phyloP scores from a whole-genome alignment of 305 asterid species.

The Euphrasia arctica region DNA sequence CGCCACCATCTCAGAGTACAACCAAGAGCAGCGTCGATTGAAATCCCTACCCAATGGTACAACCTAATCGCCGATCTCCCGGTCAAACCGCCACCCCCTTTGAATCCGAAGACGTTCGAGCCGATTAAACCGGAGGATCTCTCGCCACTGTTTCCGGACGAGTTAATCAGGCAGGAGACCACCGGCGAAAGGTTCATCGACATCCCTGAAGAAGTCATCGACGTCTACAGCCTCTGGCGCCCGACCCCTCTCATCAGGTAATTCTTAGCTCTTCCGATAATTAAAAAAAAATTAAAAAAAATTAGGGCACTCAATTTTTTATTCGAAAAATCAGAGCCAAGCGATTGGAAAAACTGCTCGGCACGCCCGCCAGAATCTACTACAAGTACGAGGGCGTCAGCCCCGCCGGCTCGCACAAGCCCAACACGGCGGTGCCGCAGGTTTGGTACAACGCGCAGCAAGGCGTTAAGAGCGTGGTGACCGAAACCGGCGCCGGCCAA shows the following conservation, averaged over 20 bases:
- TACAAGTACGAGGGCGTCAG: constrained; percentile 94
- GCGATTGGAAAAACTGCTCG: constrained; percentile 83
- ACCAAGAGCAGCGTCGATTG: constrained; percentile 29
- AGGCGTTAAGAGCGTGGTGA: constrained; percentile 72
- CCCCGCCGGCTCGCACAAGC: constrained; percentile 95
- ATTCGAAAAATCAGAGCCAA: constrained; percentile 53
- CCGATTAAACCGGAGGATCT: constrained; percentile 76
- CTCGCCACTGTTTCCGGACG: constrained; percentile 74
- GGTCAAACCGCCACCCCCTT: constrained; percentile 72
- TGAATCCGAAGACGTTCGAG: constrained; percentile 71
- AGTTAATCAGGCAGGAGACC: constrained; percentile 70
- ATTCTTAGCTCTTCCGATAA: not conserved
- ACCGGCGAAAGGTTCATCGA: constrained; percentile 56
- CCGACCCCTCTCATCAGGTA: constrained; percentile 94
- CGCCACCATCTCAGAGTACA: constrained; percentile 29
- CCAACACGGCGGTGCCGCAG: constrained; percentile 94
- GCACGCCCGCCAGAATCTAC: constrained; percentile 87
- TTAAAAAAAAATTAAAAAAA: not conserved
- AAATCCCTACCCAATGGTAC: constrained; percentile 79
- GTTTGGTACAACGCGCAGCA: constrained; percentile 82
- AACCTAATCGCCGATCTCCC: constrained; percentile 78
- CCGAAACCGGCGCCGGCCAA: constrained; percentile 98
- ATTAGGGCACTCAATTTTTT: not conserved
- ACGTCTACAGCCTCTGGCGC: constrained; percentile 85
- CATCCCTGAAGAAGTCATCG: constrained; percentile 82